Base-by-base conservation (phyloP, 352 stramenopile species). In the Globisporangium cylindrosporum region DNA sequence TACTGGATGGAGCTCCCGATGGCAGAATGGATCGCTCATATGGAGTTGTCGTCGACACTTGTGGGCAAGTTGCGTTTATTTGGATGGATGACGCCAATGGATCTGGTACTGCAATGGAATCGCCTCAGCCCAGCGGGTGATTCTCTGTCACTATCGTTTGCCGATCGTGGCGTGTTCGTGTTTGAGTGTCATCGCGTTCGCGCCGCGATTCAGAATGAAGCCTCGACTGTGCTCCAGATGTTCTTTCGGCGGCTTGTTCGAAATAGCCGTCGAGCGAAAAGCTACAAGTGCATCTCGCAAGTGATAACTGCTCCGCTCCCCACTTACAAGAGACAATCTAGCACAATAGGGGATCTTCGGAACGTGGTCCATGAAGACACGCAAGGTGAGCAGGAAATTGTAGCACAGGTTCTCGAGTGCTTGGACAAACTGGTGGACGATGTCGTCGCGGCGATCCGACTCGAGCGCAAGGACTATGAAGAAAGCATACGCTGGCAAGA, bases 1-100 rank as follows among this genome's bases (percentile, higher is more conserved):
- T 66, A 68, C 60, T 84, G 76, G 77, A 57, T 86, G 9, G 75
- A 81, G 18, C 46, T 81, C 6, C 64, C 79, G 1, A 84, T 81
- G 76, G 2, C 22, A 1, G 65, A 69, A 60, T 86, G 79, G 79
- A n/a, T 81, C 10, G 4, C 63, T 4, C 57, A 61, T 54, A 56
- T 78, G 0, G 9, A 75, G 0, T 48, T 73, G 46, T 61, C 62
- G 0, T 38, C 51, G 2, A 18, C 8, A 27, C 34, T 46, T 15
- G 38, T 74, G 49, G 51, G 72, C 66, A 15, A 53, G 1, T 60
- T 86, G 27, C 24, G 18, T 18, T 25, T 4, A 0, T 43, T 62
- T 46, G 75, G 71, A 7, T 84, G 65, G 64, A 3, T 74, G 3
- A 76, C 77, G 0, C 79, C 74, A 9, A 67, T 86, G 59, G 73